These are phyloP conservation scores for Chlorociboria aeruginascens DNA, from an alignment of 495 filamentous ascomycete genomes.

Conservation along the genomic window DNA sequence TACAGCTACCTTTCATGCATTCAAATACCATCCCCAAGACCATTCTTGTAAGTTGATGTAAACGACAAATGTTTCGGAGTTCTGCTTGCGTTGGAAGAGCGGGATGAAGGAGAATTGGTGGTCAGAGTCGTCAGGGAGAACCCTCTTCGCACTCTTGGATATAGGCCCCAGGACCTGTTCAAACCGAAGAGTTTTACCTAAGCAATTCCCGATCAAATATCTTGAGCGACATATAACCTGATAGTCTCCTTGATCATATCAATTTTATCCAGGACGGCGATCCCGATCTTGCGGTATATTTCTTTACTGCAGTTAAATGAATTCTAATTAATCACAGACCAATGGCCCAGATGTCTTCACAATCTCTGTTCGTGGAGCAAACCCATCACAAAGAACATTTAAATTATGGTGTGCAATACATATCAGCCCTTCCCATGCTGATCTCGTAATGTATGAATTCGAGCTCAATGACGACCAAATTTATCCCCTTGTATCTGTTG, in stretches of 20 bases:
- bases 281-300: conserved; percentile 49
- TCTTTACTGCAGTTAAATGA: too few relatives aligned
- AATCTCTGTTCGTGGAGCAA: conserved; percentile 43
- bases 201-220: too few relatives aligned
- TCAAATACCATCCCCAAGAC: too few relatives aligned
- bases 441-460: conserved; percentile 82
- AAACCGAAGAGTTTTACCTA: conserved; percentile 57
- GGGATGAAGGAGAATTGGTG: conserved; percentile 49
- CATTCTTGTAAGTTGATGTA: too few relatives aligned
- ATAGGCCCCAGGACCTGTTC: conserved; percentile 69
- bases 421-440: conserved; percentile 47
- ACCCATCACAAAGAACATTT: conserved; percentile 29
- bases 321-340: too few relatives aligned
- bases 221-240: conserved; percentile 67
- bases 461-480: conserved; percentile 72
- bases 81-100: conserved; percentile 65
- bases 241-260: conserved; percentile 73
- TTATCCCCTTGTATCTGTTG: conserved; percentile 53
- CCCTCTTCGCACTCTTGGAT: conserved; percentile 62
- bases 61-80: conserved; percentile 78
- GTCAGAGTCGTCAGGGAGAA: conserved; percentile 86
- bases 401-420: conserved; percentile 91
- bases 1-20: too few relatives aligned
- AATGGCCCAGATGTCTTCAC: conserved; percentile 86
- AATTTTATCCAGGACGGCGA: conserved; percentile 79